Evolutionary conservation across 2,329 filamentous ascomycete genomes (phyloP), one percentile per base, ranked within the genome.

Genomic region (Exophiala viscosa): DNA sequence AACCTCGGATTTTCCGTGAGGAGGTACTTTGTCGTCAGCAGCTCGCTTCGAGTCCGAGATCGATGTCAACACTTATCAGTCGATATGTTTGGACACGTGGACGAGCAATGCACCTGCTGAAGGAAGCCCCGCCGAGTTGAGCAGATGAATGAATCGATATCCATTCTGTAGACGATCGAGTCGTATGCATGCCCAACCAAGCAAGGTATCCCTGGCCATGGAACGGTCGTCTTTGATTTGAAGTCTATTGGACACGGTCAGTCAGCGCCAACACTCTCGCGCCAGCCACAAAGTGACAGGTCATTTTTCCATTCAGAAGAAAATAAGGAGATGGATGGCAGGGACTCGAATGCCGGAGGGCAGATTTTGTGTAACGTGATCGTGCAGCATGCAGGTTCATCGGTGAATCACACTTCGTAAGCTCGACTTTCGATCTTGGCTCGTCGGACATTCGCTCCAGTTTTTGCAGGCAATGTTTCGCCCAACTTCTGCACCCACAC

Each of bases 181-280:
- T 35, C 90, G 80, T 62, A 95, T 85, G 65, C 90, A 96, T 1
- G 88, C 84, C 93, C 93, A 97, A 2, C 87, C 90, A 9, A 90
- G 86, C 51, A 96, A 70, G 54, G 86, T 81, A 64, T 97, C 90
- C 57, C 80, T 79, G 3, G 85, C 84, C 60, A 91, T 81, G 69
- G 92, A 87, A 40, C 55, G 58, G 61, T 95, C 87, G 67, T 97
- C 89, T 69, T 90, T 87, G 60, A 97, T 78, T 63, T 95, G 90
- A 75, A 97, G 88, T 61, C 82, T 85, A 53, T 45, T 44, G 10
- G 39, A 41, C 35, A 34, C 9, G n/a, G 43, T 56, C 40, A 56
- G 53, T 49, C 45, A 46, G 32, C 17, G 31, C 28, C 32, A 34
- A 43, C 14, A 11, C 34, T 15, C 13, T 35, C 40, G n/a, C 14